These are phyloP conservation scores for Boletellus ananas DNA, from an alignment of 768 basidiomycete genomes.

Conservation along the genomic window DNA sequence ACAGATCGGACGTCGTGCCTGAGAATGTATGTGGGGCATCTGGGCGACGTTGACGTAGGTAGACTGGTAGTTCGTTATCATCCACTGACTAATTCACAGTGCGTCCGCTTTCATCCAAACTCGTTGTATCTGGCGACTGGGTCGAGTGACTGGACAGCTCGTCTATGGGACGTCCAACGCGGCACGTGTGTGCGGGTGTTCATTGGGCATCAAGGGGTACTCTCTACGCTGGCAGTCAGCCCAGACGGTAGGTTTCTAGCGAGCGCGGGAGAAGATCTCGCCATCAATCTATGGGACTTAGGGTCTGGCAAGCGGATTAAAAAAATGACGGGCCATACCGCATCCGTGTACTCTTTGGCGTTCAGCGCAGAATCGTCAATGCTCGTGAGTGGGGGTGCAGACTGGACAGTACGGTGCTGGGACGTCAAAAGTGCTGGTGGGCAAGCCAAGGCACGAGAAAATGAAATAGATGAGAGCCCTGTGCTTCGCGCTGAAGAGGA, in stretches of 20 bases:
- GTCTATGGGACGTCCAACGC: slow-evolving; percentile 97
- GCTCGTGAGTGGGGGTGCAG: slow-evolving; percentile 86
- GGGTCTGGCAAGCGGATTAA: slow-evolving; percentile 93
- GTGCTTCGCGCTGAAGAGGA: slow-evolving; percentile 40
- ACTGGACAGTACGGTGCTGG: slow-evolving; percentile 99
- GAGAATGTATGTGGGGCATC: slow-evolving; percentile 91
- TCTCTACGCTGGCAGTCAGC: slow-evolving; percentile 83
- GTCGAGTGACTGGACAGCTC: slow-evolving; percentile 93
- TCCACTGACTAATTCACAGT: slow-evolving; percentile 45
- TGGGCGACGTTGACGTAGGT: slow-evolving; percentile 95
- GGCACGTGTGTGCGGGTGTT: slow-evolving; percentile 94
- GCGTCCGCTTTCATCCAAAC: slow-evolving; percentile 95
- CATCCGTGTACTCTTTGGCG: slow-evolving; percentile 83
- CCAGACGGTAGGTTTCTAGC: slow-evolving; percentile 95
- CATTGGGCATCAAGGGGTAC: slow-evolving; percentile 87
- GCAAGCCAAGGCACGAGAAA: slow-evolving; percentile 54
- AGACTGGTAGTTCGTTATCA: not conserved
- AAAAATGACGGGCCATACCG: slow-evolving; percentile 92
- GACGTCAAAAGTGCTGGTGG: slow-evolving; percentile 85
- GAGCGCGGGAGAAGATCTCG: slow-evolving; percentile 86
- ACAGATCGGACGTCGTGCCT: slow-evolving; percentile 85
- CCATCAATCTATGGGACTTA: slow-evolving; percentile 95
- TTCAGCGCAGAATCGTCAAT: slow-evolving; percentile 91
- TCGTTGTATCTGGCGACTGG: slow-evolving; percentile 96
- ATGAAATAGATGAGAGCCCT: slow-evolving; percentile 40